Conservation (phyloP, 331 rosid genomes). For the Stylosanthes scabra region DNA sequence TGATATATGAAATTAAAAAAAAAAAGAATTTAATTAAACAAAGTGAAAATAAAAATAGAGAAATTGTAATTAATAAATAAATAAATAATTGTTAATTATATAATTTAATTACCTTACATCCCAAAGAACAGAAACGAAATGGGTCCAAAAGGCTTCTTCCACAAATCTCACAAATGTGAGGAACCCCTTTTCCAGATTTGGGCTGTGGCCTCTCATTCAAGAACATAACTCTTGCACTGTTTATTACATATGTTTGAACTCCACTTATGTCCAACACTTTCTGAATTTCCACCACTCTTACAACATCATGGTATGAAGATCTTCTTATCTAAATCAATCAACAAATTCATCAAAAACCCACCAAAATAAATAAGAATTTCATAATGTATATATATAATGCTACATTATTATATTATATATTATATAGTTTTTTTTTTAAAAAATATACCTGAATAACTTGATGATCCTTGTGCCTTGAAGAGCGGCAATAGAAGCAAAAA, state of each 20-base stretch:
- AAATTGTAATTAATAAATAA: background rate
- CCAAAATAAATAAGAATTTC: too few relatives aligned
- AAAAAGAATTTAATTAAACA: background rate
- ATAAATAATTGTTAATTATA: too few relatives aligned
- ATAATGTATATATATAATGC: background rate
- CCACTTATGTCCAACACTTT: slow-evolving; percentile 76
- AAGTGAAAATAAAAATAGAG: background rate
- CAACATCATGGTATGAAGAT: slow-evolving; percentile 91
- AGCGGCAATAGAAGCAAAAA: slow-evolving; percentile 91
- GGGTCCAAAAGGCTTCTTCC: slow-evolving; percentile 84
- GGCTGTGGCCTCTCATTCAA: slow-evolving; percentile 94
- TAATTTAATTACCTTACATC: slow-evolving; percentile 76
- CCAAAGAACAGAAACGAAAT: slow-evolving; percentile 85
- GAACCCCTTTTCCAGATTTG: slow-evolving; percentile 70
- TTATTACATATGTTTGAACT: slow-evolving; percentile 88
- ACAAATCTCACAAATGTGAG: slow-evolving; percentile 87
- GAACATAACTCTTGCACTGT: slow-evolving; percentile 86
- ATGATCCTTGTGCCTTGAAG: slow-evolving; percentile 83
- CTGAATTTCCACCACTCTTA: slow-evolving; percentile 75
- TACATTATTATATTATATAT: background rate
- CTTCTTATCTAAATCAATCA: slow-evolving; percentile 62
- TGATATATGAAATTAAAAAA: slow-evolving; percentile 38
- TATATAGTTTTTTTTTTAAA: too few relatives aligned
- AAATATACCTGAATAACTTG: slow-evolving; percentile 78
- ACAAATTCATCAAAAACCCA: background rate